A percentile compares a stretch with the other conserved stretches of the same genome.
Conservation (phyloP, 352 stramenopile genomes). For the Globisporangium mamillatum region DNA sequence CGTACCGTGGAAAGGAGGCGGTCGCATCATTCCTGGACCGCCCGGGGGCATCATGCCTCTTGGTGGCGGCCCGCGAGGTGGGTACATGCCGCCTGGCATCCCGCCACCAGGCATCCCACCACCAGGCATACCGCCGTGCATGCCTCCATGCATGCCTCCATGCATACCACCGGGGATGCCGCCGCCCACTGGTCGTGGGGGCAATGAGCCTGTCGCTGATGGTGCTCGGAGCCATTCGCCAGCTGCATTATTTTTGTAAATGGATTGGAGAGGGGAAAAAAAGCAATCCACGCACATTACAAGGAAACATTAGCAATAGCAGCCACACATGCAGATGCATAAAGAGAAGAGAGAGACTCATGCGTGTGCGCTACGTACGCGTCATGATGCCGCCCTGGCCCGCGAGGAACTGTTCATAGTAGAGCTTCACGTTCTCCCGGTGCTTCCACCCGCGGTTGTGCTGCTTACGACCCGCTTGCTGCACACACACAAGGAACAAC, state of each 20-base stretch:
- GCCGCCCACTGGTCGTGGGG: conserved; percentile 32
- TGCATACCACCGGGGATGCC: conserved; percentile 1
- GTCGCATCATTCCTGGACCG: conserved; percentile 56
- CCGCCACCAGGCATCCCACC: conserved; percentile 17
- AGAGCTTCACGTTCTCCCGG: conserved; percentile 93
- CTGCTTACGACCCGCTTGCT: conserved; percentile 91
- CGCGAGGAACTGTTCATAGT: conserved; percentile 89
- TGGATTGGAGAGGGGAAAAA: background rate
- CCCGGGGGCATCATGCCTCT: conserved; percentile 70
- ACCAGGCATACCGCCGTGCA: conserved; percentile 27
- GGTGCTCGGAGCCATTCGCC: conserved; percentile 68
- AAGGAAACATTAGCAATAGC: background rate
- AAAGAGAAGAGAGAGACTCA: background rate
- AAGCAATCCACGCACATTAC: conserved; percentile 4
- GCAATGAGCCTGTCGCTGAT: conserved; percentile 35
- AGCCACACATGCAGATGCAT: background rate
- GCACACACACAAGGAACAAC: conserved; percentile 3
- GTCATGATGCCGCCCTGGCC: conserved; percentile 76
- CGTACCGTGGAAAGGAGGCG: conserved; percentile 61
- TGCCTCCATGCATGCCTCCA: conserved; percentile 1
- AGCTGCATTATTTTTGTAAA: conserved; percentile 29
- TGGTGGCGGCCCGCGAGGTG: conserved; percentile 60
- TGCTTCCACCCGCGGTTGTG: conserved; percentile 95
- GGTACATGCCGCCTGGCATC: conserved; percentile 53
- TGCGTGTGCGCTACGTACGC: conserved; percentile 32